These are phyloP conservation scores for Lolium rigidum DNA, from an alignment of 176 grass and related monocot species.

Conservation along the genomic window DNA sequence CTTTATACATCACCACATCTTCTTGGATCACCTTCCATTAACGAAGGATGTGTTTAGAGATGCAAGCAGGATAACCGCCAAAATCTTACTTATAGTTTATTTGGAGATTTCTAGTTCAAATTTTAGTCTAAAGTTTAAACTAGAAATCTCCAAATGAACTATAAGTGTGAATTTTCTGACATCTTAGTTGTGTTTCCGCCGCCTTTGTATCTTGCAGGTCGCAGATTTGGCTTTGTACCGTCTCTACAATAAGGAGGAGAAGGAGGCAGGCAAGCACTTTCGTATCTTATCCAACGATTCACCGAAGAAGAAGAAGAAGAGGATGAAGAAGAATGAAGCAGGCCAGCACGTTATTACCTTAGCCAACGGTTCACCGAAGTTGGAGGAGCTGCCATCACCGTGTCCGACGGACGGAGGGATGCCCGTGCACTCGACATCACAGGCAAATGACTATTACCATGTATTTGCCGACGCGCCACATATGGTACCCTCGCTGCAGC, in stretches of 20 bases:
- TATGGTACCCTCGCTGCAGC: not conserved
- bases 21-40: not conserved
- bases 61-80: too few relatives aligned
- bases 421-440: not conserved
- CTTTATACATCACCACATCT: not conserved
- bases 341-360: not conserved
- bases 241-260: slow-evolving; percentile 22
- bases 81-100: too few relatives aligned
- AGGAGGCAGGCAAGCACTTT: too few relatives aligned
- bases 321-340: not conserved
- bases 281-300: too few relatives aligned
- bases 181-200: not conserved
- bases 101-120: too few relatives aligned
- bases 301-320: not conserved
- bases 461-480: not conserved
- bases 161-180: too few relatives aligned
- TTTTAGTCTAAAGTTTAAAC: too few relatives aligned
- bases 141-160: too few relatives aligned
- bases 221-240: slow-evolving; percentile 35
- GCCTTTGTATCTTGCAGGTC: not conserved
- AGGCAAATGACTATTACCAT: not conserved
- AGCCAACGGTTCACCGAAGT: not conserved
- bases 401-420: not conserved
- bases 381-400: not conserved
- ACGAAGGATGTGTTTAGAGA: not conserved